Conservation (phyloP, 1,284 basidiomycete species). For the Rhodofomes roseus region DNA sequence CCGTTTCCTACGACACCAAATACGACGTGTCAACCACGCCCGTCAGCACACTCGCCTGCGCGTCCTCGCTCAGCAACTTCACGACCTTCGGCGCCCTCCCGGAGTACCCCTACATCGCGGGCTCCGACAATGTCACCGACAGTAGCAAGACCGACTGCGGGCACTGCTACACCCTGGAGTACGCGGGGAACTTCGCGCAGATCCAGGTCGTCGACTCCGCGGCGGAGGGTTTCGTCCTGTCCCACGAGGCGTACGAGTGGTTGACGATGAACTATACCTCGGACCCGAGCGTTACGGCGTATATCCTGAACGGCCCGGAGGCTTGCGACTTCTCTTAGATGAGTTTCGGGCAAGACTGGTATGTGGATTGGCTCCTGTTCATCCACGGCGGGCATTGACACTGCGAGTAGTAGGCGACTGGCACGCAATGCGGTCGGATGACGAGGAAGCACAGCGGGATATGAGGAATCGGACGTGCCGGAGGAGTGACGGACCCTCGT, state of each 20-base stretch:
- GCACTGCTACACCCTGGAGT: neutral
- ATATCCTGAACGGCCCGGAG: neutral
- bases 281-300: neutral
- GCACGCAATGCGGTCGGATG: too few species aligned
- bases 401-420: too few species aligned
- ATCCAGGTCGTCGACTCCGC: neutral
- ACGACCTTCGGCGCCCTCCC: neutral
- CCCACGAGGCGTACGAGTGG: neutral
- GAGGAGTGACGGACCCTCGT: too few species aligned
- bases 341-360: too few species aligned
- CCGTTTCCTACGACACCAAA: neutral
- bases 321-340: neutral
- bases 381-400: too few species aligned
- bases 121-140: neutral
- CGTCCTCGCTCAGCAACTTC: neutral
- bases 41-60: neutral
- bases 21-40: neutral
- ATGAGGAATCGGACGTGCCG: too few species aligned
- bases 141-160: neutral
- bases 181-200: neutral
- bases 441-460: too few species aligned
- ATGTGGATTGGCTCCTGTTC: too few species aligned
- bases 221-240: neutral
- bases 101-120: neutral
- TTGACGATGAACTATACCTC: neutral